Base-by-base conservation (phyloP, 2,329 filamentous ascomycete species). In the Colletotrichum lindemuthianum region DNA sequence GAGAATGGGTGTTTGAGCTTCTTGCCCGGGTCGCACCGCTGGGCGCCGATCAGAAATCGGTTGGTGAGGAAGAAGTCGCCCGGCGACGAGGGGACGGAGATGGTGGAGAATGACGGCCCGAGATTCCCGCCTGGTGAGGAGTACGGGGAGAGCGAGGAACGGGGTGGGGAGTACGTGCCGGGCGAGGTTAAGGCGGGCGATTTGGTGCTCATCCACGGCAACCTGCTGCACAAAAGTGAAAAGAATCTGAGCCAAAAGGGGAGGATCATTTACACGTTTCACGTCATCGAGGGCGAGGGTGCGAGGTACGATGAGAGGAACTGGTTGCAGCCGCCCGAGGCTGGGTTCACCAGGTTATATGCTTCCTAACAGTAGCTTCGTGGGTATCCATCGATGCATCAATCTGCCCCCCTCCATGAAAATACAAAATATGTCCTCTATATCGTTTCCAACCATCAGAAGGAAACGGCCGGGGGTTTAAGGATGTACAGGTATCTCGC, bases 221-320 rank as follows among this genome's bases (percentile, higher is more conserved):
- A 98, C 77, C 79, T 97, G 71, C 76, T 98, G 80, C 96, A 99
- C 79, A 97, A 97, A 87, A 97, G 94, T 75, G 93, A 97, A 86
- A 92, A 86, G 83, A 99, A 99, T 75, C 85, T 87, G 60, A 97
- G 94, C 75, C 79, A 85, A 68, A 95, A 92, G 82, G 93, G 94
- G 24, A 85, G 95, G 69, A 96, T 96, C 74, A 97, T 97, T 58
- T 99, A 98, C 78, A 98, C 96, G 0, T 99, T 98, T 76, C 96
- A 99, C 81, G 87, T 97, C 63, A 98, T 98, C 72, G 96, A 98
- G 79, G 92, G 91, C 0, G 86, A 90, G 16, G 84, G 78, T 0
- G 82, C 88, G 47, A 82, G 80, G 59, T 99, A 98, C 76, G 96
- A 98, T 77, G 85, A 86, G 78, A 84, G 85, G 78, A 99, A 99